These are phyloP conservation scores for Aspergillus pseudoglaucus DNA, from an alignment of 2,329 filamentous ascomycete genomes.

Conservation along the genomic window DNA sequence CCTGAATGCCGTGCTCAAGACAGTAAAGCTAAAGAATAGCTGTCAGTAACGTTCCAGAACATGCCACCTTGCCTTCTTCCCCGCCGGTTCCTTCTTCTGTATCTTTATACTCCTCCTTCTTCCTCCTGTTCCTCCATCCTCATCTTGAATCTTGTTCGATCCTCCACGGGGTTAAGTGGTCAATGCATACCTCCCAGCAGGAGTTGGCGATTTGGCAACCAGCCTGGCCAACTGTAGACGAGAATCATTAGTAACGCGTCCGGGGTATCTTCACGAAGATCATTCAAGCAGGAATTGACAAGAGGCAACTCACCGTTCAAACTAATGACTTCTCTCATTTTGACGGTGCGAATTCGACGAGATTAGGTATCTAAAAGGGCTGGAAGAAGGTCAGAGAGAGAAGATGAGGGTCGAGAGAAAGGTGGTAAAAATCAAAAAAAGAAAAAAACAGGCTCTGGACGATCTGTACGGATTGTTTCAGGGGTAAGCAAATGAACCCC, in stretches of 20 bases:
- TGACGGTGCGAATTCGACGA: slow-evolving; percentile 38
- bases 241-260: slow-evolving; percentile 19
- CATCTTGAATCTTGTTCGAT: slow-evolving; percentile 3
- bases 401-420: slow-evolving; percentile 16
- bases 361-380: slow-evolving; percentile 4
- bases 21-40: slow-evolving; percentile 77
- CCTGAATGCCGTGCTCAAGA: slow-evolving; percentile 98
- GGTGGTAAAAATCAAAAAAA: slow-evolving; percentile 23
- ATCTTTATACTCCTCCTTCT: too few relatives aligned
- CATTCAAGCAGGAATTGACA: slow-evolving; percentile 11
- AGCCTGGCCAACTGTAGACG: slow-evolving; percentile 83
- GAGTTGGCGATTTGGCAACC: slow-evolving; percentile 99
- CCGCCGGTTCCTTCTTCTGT: too few relatives aligned
- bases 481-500: slow-evolving; percentile 19
- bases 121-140: not conserved
- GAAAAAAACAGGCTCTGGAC: slow-evolving; percentile 19
- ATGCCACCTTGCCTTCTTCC: too few relatives aligned
- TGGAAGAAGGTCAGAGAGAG: slow-evolving; percentile 6
- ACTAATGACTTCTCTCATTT: slow-evolving; percentile 98
- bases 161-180: not conserved
- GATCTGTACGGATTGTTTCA: slow-evolving; percentile 20
- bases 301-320: slow-evolving; percentile 73
- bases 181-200: slow-evolving; percentile 92
- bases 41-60: slow-evolving; percentile 21
- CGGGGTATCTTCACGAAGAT: slow-evolving; percentile 2